phyloP scores from a whole-genome alignment of 2,329 filamentous ascomycete species.

The Ophiosphaerella herpotricha region DNA sequence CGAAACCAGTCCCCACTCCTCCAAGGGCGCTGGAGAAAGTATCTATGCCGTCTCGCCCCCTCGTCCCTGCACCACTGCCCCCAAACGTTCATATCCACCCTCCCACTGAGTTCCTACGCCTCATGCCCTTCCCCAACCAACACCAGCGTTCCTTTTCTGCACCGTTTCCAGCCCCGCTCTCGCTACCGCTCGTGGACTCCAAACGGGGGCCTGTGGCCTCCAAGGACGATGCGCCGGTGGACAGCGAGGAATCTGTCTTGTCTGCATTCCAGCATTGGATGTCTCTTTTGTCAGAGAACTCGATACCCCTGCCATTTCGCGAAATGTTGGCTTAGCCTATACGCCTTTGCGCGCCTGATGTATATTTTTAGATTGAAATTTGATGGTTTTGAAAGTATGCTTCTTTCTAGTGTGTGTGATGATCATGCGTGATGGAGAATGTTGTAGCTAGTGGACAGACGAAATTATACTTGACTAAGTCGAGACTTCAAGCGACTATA shows the following conservation, averaged over 20 bases:
- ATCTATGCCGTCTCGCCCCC: background rate
- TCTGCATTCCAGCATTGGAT: conserved; percentile 16
- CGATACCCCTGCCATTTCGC: conserved; percentile 19
- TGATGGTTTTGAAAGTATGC: too few relatives aligned
- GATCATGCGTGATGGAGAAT: too few relatives aligned
- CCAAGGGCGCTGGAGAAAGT: background rate
- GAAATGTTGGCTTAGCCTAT: conserved; percentile 1
- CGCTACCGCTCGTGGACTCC: background rate
- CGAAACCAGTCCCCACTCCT: background rate
- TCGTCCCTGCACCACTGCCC: conserved; percentile 5
- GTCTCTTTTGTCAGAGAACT: conserved; percentile 12
- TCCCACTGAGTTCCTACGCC: background rate
- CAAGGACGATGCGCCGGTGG: background rate
- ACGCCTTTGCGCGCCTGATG: background rate
- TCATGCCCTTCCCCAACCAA: conserved; percentile 1
- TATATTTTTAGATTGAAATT: background rate
- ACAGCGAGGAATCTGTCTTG: background rate
- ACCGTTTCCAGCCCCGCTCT: background rate
- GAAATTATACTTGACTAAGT: too few relatives aligned
- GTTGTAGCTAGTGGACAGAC: too few relatives aligned
- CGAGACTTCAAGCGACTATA: too few relatives aligned
- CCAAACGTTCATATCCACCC: conserved; percentile 1
- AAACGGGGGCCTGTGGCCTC: too few relatives aligned
- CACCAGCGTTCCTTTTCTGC: conserved; percentile 5
- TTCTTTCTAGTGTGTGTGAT: too few relatives aligned